Evolutionary conservation across 352 stramenopile genomes (phyloP), one percentile per base, ranked within the genome.

Genomic region (Globisporangium cederbergense): DNA sequence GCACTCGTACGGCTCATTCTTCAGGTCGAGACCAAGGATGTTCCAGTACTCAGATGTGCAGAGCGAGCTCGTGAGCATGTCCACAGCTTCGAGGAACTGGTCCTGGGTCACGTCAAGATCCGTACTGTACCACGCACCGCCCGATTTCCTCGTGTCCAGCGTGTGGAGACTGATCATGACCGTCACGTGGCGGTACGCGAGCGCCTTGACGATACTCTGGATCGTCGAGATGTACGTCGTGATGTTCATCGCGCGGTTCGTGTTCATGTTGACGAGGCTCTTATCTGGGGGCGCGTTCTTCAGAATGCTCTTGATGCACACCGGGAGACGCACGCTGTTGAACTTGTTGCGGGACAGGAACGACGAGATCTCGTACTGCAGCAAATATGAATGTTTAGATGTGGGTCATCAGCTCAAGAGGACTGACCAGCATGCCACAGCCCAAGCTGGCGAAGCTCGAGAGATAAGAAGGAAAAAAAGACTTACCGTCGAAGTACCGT

Each of bases 131-230:
- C 83, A 91, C 0, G 72, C 75, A 20, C 80, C 83, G 10, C 80
- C 83, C 0, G 74, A 81, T 11, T 49, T 63, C 46, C 76, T 83
- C 2, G 74, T 58, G 14, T 70, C 68, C 3, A 91, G 43, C 3
- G 83, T 91, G 60, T 91, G 83, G 7, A 91, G 40, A 80, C 79
- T 89, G 65, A 91, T 86, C 62, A 91, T 73, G 32, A 91, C 80
- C 0, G 75, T 68, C 49, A 91, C 83, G 22, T 88, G 71, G 1
- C 83, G 80, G 30, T 91, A 91, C 3, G 72, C 77, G 0, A 91
- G 66, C 3, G 75, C 70, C 52, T 87, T 64, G 1, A 91, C 71
- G 46, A 91, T 76, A 10, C 71, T 76, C 67, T 88, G 61, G 51
- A 91, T 66, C 6, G 73, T 79, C 28, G 80, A 83, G n/a, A 86